Evolutionary conservation across 2,329 filamentous ascomycete genomes (phyloP).

Genomic region (Nannizziopsis barbatae): DNA sequence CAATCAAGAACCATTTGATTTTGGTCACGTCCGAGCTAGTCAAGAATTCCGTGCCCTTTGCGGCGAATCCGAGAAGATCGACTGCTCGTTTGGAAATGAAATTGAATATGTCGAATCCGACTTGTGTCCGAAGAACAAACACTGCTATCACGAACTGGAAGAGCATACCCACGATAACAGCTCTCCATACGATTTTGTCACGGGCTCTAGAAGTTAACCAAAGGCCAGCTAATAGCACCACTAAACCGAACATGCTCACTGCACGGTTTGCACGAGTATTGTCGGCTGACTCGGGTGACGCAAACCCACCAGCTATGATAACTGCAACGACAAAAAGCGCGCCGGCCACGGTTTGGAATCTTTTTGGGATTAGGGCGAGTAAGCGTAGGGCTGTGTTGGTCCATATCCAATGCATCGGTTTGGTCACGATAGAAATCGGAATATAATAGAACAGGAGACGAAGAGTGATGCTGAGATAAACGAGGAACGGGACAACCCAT

Average conservation of each 20-base stretch:
- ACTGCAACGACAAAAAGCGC: slow-evolving; percentile 55
- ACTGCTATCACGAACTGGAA: slow-evolving; percentile 78
- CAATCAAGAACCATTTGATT: slow-evolving; percentile 58
- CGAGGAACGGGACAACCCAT: slow-evolving; percentile 73
- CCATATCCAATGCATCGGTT: slow-evolving; percentile 58
- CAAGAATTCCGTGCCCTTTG: slow-evolving; percentile 62
- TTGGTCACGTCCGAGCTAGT: slow-evolving; percentile 38
- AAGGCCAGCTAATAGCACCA: slow-evolving; percentile 57
- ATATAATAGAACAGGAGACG: slow-evolving; percentile 65
- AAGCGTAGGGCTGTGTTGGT: slow-evolving; percentile 49
- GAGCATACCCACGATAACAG: slow-evolving; percentile 79
- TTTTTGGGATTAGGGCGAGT: slow-evolving; percentile 54
- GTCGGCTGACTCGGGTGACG: slow-evolving; percentile 55
- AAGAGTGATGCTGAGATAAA: slow-evolving; percentile 64
- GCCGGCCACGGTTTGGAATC: slow-evolving; percentile 51
- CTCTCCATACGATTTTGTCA: slow-evolving; percentile 53
- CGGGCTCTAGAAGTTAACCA: slow-evolving; percentile 62
- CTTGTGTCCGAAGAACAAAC: slow-evolving; percentile 71
- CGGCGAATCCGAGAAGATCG: slow-evolving; percentile 63
- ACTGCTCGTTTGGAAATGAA: slow-evolving; percentile 70
- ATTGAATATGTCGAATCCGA: slow-evolving; percentile 81
- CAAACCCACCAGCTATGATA: slow-evolving; percentile 69
- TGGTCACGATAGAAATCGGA: slow-evolving; percentile 54
- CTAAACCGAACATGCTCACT: slow-evolving; percentile 66
- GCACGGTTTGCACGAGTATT: slow-evolving; percentile 74